Percentiles rank a stretch among this genome's conserved stretches.
These are phyloP conservation scores for Trypanosoma brucei DNA, from an alignment of 208 protist species.

Conservation along the genomic window DNA sequence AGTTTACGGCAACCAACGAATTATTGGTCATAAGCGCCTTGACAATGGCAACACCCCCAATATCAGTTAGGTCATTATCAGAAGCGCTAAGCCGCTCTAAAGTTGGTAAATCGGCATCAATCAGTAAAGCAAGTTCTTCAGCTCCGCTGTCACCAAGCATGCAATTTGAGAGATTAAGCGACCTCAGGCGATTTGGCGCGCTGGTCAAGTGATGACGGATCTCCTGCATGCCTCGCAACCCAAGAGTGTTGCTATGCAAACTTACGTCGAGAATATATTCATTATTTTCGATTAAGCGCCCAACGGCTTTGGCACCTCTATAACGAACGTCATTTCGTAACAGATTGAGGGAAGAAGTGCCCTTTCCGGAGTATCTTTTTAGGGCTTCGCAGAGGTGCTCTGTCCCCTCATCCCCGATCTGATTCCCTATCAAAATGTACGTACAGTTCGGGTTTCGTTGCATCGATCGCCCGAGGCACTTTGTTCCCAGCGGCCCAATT, in stretches of 20 bases:
- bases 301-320: constrained; percentile 59
- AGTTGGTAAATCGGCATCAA: constrained; percentile 45
- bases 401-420: constrained; percentile 70
- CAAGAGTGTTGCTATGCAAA: constrained; percentile 73
- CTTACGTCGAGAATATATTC: constrained; percentile 62
- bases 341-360: constrained; percentile 65
- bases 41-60: constrained; percentile 39
- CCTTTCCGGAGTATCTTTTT: constrained; percentile 54
- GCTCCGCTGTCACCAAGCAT: constrained; percentile 81
- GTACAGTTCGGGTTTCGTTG: constrained; percentile 74
- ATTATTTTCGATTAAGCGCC: constrained; percentile 52
- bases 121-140: constrained; percentile 52
- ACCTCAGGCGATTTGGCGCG: constrained; percentile 37
- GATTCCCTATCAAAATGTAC: constrained; percentile 70
- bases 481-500: constrained; percentile 73
- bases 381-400: constrained; percentile 62
- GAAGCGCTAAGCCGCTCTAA: constrained; percentile 62
- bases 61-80: constrained; percentile 72
- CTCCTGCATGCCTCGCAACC: constrained; percentile 60
- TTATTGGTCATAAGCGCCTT: constrained; percentile 62
- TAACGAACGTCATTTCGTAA: constrained; percentile 71
- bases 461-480: constrained; percentile 67
- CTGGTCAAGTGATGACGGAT: constrained; percentile 40
- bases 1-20: constrained; percentile 45
- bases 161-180: constrained; percentile 63